Evolutionary conservation across 352 stramenopile genomes (phyloP).

Genomic region (Phytophthora nicotianae): DNA sequence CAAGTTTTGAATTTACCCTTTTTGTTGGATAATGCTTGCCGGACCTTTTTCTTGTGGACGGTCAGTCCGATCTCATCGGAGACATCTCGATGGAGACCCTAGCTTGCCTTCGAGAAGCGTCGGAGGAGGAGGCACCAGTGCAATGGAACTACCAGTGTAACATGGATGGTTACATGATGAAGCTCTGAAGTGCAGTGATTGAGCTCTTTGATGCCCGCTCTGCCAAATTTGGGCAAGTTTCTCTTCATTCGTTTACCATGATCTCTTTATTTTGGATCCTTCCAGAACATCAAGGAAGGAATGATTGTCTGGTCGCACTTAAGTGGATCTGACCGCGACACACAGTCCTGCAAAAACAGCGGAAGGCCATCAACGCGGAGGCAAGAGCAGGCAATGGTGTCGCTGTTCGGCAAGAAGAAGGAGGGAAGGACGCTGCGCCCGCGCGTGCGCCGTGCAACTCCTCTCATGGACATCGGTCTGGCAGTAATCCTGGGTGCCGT

Average conservation of each 20-base stretch:
- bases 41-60: constrained; percentile 23
- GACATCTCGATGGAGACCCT: constrained; percentile 11
- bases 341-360: not conserved
- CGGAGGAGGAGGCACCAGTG: not conserved
- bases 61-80: constrained; percentile 20
- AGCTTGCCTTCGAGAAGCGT: constrained; percentile 15
- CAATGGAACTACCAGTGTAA: not conserved
- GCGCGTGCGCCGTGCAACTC: constrained; percentile 55
- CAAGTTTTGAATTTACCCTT: not conserved
- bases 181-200: not conserved
- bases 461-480: constrained; percentile 65
- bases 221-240: not conserved
- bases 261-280: constrained; percentile 21
- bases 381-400: constrained; percentile 28
- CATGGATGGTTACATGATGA: not conserved
- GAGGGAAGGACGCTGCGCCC: constrained; percentile 54
- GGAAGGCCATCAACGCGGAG: constrained; percentile 4
- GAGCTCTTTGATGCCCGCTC: not conserved
- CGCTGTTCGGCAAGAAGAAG: constrained; percentile 53
- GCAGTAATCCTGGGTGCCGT: constrained; percentile 56
- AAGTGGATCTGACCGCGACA: constrained; percentile 2
- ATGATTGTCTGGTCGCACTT: constrained; percentile 31
- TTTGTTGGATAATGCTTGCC: constrained; percentile 17
- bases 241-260: constrained; percentile 1
- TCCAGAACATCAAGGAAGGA: constrained; percentile 34